These are phyloP conservation scores for Gossypium arboreum DNA, from an alignment of 345 rosid species.

Conservation along the genomic window DNA sequence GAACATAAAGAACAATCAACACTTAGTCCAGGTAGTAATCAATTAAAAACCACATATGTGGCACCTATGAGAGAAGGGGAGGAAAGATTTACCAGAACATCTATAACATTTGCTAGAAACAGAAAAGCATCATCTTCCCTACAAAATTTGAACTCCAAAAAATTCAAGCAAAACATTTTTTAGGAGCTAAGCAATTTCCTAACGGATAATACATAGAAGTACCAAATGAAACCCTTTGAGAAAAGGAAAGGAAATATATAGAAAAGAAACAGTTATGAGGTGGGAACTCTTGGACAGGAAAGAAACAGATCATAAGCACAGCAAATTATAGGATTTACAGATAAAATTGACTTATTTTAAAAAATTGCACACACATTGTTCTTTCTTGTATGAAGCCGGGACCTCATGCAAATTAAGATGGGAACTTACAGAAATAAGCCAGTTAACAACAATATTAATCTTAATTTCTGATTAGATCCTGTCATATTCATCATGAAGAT, in stretches of 20 bases:
- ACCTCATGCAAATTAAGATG: neutral
- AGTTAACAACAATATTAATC: neutral
- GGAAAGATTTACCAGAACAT: neutral
- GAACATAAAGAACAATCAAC: constrained; percentile 23
- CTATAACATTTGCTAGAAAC: neutral
- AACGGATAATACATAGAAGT: neutral
- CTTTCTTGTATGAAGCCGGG: neutral
- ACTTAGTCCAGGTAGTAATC: constrained; percentile 14
- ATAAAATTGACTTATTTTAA: neutral
- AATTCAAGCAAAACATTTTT: neutral
- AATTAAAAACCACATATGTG: constrained; percentile 9
- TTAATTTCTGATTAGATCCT: neutral
- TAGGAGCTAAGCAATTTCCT: neutral
- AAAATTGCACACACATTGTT: neutral
- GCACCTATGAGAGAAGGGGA: neutral
- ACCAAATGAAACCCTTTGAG: neutral
- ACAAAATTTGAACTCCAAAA: constrained; percentile 5
- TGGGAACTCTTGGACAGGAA: neutral
- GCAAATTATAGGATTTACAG: neutral
- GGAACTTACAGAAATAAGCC: neutral
- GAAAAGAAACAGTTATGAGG: neutral
- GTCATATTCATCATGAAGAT: neutral
- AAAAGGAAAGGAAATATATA: too few relatives aligned
- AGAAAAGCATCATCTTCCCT: neutral
- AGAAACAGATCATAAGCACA: neutral